Conservation (phyloP, 2,329 filamentous ascomycete genomes). For the Oidium heveae region DNA sequence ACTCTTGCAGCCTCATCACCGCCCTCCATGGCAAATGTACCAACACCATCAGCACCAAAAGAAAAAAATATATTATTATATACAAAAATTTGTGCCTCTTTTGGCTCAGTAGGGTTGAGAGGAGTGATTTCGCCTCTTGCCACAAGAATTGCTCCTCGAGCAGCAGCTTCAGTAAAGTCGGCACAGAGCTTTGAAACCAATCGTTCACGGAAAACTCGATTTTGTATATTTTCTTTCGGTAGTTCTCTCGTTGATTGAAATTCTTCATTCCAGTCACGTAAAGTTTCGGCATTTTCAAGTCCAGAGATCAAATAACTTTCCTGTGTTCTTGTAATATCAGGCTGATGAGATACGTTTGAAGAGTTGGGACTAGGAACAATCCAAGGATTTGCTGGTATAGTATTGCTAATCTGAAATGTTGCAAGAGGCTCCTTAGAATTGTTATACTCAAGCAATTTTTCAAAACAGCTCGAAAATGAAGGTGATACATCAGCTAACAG, state of each 20-base stretch:
- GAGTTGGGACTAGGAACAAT: conserved; percentile 47
- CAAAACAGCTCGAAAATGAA: conserved; percentile 55
- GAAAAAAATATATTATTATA: conserved; percentile 99
- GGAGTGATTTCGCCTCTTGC: conserved; percentile 80
- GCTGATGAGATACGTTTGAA: conserved; percentile 40
- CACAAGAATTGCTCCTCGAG: conserved; percentile 73
- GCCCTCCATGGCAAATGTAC: conserved; percentile 87
- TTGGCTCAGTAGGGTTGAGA: conserved; percentile 77
- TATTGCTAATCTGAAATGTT: conserved; percentile 88
- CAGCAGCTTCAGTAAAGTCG: conserved; percentile 90
- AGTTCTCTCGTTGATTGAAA: conserved; percentile 92
- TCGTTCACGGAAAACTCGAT: conserved; percentile 84
- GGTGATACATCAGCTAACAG: conserved; percentile 59
- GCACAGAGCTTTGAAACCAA: conserved; percentile 89
- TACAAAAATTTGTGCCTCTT: conserved; percentile 91
- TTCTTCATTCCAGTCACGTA: conserved; percentile 97
- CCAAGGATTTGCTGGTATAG: conserved; percentile 82
- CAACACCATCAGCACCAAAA: conserved; percentile 88
- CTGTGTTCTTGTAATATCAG: conserved; percentile 74
- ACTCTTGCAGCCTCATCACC: conserved; percentile 90
- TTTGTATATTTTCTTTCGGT: conserved; percentile 79
- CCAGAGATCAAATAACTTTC: conserved; percentile 79
- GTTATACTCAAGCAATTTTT: conserved; percentile 60
- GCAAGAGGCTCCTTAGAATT: conserved; percentile 67
- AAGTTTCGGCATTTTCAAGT: conserved; percentile 76